Base-by-base conservation (phyloP, 345 rosid species). In the Citrus glauca region DNA sequence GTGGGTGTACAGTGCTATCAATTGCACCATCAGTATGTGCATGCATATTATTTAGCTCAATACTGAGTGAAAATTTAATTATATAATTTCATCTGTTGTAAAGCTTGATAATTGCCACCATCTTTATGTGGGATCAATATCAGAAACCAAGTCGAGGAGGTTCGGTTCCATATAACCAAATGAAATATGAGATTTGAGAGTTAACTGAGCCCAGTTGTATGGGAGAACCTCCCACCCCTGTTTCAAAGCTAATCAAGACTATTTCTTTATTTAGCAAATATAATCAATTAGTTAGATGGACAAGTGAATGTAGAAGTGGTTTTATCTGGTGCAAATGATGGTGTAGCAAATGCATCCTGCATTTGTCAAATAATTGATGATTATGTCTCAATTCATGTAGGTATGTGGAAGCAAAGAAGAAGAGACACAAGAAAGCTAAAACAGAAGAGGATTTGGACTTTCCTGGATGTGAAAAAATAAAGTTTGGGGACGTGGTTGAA, bases 401-500 rank as follows among this genome's bases (percentile, higher is more conserved):
- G 88, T 87, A 87, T 81, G 75, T 88, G 86, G 96, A 92, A 82
- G 88, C 89, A 8, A 94, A 87, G 90, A 91, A 94, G 83, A 88
- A 87, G 59, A 92, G 92, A 56, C 88, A 81, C 75, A 89, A 85
- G 70, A 85, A 82, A 75, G 82, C 86, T 63, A 82, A 78, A 77
- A 77, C 77, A 7, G 87, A 87, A 75, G 93, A 87, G 53, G 76
- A 83, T 4, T 66, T 77, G 56, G 92, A 89, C 73, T 92, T 96
- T 66, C 97, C 95, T 0, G 91, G 91, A 72, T 77, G 74, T 35
- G 99, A 94, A 75, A 82, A 85, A 70, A 86, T 96, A 14, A 78
- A 79, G 79, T 96, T 96, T 77, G 99, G 99, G 27, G 99, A 96
- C 6, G 89, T 96, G 50, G 97, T 91, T 69, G 85, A 87, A 82